phyloP scores from a whole-genome alignment of 768 basidiomycete genomes.

The Hydnomerulius pinastri region DNA sequence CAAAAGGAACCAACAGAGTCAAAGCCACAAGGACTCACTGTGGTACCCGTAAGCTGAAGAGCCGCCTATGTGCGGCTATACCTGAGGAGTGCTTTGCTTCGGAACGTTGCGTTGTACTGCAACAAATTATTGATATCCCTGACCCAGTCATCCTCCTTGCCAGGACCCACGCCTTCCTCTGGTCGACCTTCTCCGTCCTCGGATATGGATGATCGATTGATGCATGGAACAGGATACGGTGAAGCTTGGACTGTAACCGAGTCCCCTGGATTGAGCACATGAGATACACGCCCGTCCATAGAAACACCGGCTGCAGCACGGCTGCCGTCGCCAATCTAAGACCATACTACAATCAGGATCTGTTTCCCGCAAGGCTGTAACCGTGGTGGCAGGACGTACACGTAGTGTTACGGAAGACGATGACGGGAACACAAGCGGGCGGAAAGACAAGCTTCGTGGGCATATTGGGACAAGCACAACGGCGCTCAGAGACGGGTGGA shows the following conservation, averaged over 20 bases:
- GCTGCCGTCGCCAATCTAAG: constrained; percentile 80
- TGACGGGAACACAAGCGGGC: constrained; percentile 87
- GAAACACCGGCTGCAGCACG: constrained; percentile 88
- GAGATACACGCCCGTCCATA: constrained; percentile 90
- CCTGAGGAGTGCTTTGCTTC: constrained; percentile 81
- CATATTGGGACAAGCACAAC: constrained; percentile 95
- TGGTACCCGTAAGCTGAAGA: not conserved
- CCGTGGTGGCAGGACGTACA: constrained; percentile 43
- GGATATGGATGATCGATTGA: constrained; percentile 80
- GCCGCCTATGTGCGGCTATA: constrained; percentile 53
- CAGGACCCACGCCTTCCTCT: constrained; percentile 70
- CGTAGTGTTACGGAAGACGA: constrained; percentile 75
- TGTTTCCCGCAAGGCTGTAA: not conserved
- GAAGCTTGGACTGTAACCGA: constrained; percentile 84
- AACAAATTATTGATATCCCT: constrained; percentile 92
- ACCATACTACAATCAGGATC: constrained; percentile 4
- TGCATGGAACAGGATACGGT: constrained; percentile 89
- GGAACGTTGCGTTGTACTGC: constrained; percentile 93
- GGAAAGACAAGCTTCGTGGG: constrained; percentile 88
- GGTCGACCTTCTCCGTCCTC: constrained; percentile 45
- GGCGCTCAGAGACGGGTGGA: constrained; percentile 88
- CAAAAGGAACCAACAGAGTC: not conserved
- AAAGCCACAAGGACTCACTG: constrained; percentile 12
- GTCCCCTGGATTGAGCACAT: constrained; percentile 81
- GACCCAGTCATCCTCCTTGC: constrained; percentile 95